Conservation (phyloP, 2,329 filamentous ascomycete species). For the Falciphora oryzae region DNA sequence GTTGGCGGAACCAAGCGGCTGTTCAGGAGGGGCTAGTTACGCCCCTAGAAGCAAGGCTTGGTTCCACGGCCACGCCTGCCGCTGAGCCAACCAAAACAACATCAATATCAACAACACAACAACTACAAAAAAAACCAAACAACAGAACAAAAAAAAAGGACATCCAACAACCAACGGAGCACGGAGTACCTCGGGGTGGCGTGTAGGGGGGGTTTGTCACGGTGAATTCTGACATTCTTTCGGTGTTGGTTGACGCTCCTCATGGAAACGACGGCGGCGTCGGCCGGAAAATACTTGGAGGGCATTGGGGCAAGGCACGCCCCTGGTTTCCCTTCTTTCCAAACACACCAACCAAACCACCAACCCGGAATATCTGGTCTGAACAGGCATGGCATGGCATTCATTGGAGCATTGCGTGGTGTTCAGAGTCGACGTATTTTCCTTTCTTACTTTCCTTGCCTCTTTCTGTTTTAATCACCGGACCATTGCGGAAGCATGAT, state of each 20-base stretch:
- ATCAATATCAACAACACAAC: not conserved
- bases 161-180: not conserved
- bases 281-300: not conserved
- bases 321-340: not conserved
- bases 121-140: not conserved
- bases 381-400: not conserved
- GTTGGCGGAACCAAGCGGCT: conserved; percentile 68
- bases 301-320: not conserved
- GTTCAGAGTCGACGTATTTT: not conserved
- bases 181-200: not conserved
- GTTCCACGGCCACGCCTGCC: not conserved
- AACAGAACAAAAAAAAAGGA: not conserved
- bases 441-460: not conserved
- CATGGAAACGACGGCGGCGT: not conserved
- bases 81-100: not conserved
- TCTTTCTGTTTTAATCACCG: not conserved
- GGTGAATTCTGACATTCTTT: not conserved
- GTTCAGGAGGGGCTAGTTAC: conserved; percentile 39
- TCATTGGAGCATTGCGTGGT: not conserved
- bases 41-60: not conserved
- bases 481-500: not conserved
- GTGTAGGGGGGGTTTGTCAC: not conserved
- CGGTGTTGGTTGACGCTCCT: not conserved
- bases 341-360: not conserved
- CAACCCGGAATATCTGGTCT: not conserved